phyloP scores from a whole-genome alignment of 2,329 filamentous ascomycete genomes.

The Cercospora brassicicola region DNA sequence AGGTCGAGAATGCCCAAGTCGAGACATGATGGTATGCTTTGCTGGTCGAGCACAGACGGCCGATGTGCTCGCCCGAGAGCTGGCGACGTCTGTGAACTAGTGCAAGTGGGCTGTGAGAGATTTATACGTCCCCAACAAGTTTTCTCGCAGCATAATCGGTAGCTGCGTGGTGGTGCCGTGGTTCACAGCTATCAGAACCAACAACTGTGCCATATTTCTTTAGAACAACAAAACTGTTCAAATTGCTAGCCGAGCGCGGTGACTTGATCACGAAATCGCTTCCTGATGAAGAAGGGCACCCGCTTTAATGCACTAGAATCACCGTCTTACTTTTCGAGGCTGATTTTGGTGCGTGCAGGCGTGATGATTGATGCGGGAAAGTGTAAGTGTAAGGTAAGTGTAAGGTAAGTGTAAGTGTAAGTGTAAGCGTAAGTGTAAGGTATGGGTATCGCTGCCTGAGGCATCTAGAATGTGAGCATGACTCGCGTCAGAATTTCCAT shows the following conservation, averaged over 20 bases:
- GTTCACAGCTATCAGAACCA: neutral
- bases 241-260: neutral
- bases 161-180: neutral
- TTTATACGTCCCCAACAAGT: neutral
- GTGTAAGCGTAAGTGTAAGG: too few species aligned
- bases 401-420: too few species aligned
- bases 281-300: too few species aligned
- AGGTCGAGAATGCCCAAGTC: neutral
- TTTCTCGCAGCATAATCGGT: neutral
- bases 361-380: neutral
- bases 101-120: neutral
- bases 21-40: neutral
- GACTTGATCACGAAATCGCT: too few species aligned
- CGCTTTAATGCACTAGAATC: neutral
- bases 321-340: neutral
- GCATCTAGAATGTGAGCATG: neutral
- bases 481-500: neutral
- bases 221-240: neutral
- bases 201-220: neutral
- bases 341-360: neutral
- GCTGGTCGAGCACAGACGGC: neutral
- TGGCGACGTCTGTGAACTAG: neutral
- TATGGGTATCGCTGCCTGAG: neutral
- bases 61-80: neutral
- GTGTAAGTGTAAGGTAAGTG: too few species aligned